These are phyloP conservation scores for Scorias spongiosa DNA, from an alignment of 2,329 filamentous ascomycete genomes.

Conservation along the genomic window DNA sequence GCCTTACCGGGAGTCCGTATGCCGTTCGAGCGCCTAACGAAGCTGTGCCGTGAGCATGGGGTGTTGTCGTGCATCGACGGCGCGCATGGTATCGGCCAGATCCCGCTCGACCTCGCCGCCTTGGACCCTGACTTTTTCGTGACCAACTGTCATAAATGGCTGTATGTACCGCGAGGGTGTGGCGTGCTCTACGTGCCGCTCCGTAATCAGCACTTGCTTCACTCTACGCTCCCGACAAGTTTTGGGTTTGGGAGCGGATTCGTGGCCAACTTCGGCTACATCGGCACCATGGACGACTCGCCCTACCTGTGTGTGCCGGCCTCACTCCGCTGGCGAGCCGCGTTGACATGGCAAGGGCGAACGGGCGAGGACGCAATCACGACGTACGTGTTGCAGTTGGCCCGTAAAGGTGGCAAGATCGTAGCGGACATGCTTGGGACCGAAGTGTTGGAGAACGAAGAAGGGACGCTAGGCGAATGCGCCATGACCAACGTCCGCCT, in stretches of 20 bases:
- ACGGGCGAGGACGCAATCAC: conserved; percentile 59
- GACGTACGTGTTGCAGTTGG: conserved; percentile 47
- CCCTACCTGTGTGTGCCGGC: conserved; percentile 58
- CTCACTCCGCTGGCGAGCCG: conserved; percentile 51
- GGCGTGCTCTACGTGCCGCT: conserved; percentile 62
- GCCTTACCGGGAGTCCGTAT: conserved; percentile 61
- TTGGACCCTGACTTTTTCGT: conserved; percentile 70
- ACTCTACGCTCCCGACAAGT: conserved; percentile 59
- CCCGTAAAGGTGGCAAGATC: conserved; percentile 43
- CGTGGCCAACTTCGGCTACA: conserved; percentile 53
- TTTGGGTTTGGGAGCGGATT: conserved; percentile 56
- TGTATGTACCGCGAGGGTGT: conserved; percentile 60
- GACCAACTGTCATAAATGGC: conserved; percentile 77
- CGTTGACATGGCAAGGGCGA: conserved; percentile 18
- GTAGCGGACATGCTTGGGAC: conserved; percentile 54
- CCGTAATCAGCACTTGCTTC: conserved; percentile 57
- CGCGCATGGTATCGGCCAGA: conserved; percentile 66
- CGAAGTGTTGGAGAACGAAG: conserved; percentile 51
- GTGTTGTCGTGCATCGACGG: conserved; percentile 63
- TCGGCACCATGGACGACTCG: conserved; percentile 58
- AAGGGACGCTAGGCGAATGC: conserved; percentile 48
- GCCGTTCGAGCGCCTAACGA: conserved; percentile 53
- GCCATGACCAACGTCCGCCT: conserved; percentile 18
- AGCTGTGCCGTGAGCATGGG: conserved; percentile 47
- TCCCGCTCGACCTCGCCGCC: conserved; percentile 48